These are phyloP conservation scores for Tylopilus balloui DNA, from an alignment of 768 basidiomycete species.

Conservation along the genomic window DNA sequence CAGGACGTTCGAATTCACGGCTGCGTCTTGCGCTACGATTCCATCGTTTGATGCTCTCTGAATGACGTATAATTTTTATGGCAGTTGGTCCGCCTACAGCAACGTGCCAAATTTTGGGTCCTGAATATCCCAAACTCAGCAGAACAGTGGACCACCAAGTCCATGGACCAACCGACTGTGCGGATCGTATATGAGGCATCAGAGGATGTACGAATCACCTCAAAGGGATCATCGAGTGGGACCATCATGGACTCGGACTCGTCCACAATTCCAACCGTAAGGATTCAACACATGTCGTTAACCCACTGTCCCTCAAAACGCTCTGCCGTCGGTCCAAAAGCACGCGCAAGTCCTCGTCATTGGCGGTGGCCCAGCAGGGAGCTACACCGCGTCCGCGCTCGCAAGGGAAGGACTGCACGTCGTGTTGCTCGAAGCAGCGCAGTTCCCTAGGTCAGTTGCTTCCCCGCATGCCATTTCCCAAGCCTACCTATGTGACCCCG, in stretches of 20 bases:
- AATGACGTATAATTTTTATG: not conserved
- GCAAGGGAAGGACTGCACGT: conserved; percentile 58
- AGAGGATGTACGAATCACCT: not conserved
- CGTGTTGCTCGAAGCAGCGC: conserved; percentile 48
- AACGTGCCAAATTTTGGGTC: not conserved
- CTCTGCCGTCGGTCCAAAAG: conserved; percentile 8
- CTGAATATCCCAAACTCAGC: not conserved
- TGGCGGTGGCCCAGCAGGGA: conserved; percentile 59
- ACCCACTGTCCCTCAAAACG: not conserved
- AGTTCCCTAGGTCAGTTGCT: conserved; percentile 47
- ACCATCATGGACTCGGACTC: too few species aligned
- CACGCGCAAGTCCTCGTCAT: conserved; percentile 40
- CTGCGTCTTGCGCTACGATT: not conserved
- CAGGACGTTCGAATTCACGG: conserved; percentile 1
- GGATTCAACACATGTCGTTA: not conserved
- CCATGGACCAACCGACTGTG: not conserved
- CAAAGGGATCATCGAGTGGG: not conserved
- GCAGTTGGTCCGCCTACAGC: too few species aligned
- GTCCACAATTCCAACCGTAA: conserved; percentile 24
- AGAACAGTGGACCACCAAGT: not conserved
- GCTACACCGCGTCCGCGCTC: conserved; percentile 50
- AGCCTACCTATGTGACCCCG: too few species aligned
- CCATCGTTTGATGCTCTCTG: not conserved
- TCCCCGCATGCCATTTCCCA: too few species aligned
- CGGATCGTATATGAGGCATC: conserved; percentile 4